These are phyloP conservation scores for Conticribra guillardii DNA, from an alignment of 108 stramenopile species.

Conservation along the genomic window DNA sequence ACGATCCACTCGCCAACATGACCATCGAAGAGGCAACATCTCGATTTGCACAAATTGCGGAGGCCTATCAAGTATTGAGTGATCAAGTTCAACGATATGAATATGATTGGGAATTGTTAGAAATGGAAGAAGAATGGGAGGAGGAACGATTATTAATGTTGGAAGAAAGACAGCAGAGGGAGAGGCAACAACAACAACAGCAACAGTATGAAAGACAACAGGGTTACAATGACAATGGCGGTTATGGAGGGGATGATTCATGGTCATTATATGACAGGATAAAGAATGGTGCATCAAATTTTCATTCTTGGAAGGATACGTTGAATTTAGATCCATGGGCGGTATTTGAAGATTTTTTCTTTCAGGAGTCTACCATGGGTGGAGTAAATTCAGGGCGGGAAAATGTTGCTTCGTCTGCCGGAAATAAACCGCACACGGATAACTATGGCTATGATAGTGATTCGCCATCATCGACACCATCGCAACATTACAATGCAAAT, in stretches of 20 bases:
- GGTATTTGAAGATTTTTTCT: constrained; percentile 77
- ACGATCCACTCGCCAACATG: constrained; percentile 33
- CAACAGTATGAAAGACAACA: constrained; percentile 19
- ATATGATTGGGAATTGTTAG: constrained; percentile 71
- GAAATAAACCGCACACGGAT: too few relatives aligned
- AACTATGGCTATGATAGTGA: too few relatives aligned
- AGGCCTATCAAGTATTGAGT: constrained; percentile 72
- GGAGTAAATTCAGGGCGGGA: constrained; percentile 5
- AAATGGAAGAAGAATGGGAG: constrained; percentile 51
- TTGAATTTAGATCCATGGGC: constrained; percentile 66
- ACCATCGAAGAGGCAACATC: constrained; percentile 63
- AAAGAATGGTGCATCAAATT: constrained; percentile 39
- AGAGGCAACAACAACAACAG: constrained; percentile 8
- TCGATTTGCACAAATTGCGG: constrained; percentile 72
- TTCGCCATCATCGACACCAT: too few relatives aligned
- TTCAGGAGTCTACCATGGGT: constrained; percentile 42
- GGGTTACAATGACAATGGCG: not conserved
- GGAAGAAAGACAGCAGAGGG: constrained; percentile 18
- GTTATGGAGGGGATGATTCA: constrained; percentile 9
- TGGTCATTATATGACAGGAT: constrained; percentile 43
- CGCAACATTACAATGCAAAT: too few relatives aligned
- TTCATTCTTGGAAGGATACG: constrained; percentile 44
- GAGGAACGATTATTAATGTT: constrained; percentile 25
- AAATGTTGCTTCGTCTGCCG: constrained; percentile 5
- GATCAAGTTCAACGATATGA: constrained; percentile 53